Evolutionary conservation across 2,329 filamentous ascomycete species (phyloP).

Genomic region (Periglandula ipomoeae): DNA sequence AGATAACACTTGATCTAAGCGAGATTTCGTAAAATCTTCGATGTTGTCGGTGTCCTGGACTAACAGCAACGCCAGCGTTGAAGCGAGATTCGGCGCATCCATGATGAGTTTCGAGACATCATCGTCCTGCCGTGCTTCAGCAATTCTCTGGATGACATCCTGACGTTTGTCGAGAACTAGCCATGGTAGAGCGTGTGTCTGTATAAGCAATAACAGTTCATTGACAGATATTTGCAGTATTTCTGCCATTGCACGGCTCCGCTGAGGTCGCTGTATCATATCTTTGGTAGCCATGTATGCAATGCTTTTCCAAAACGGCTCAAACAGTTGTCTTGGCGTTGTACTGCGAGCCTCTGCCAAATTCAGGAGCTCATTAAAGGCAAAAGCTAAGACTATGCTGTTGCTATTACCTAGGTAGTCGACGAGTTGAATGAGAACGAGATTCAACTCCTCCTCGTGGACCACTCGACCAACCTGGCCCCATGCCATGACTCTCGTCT

Average conservation of each 20-base stretch:
- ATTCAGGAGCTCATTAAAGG: slow-evolving; percentile 72
- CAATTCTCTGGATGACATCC: slow-evolving; percentile 74
- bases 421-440: slow-evolving; percentile 73
- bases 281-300: slow-evolving; percentile 78
- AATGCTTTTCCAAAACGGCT: slow-evolving; percentile 81
- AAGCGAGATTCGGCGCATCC: slow-evolving; percentile 46
- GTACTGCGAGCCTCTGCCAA: slow-evolving; percentile 57
- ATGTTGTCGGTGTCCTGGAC: slow-evolving; percentile 46
- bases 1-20: slow-evolving; percentile 59
- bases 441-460: slow-evolving; percentile 73
- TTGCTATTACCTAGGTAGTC: slow-evolving; percentile 83
- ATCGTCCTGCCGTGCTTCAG: slow-evolving; percentile 62
- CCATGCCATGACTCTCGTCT: slow-evolving; percentile 80
- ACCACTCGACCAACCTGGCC: slow-evolving; percentile 72
- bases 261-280: slow-evolving; percentile 69
- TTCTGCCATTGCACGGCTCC: slow-evolving; percentile 71
- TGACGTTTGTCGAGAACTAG: slow-evolving; percentile 70
- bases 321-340: slow-evolving; percentile 61
- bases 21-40: slow-evolving; percentile 58
- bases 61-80: slow-evolving; percentile 50
- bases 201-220: slow-evolving; percentile 66
- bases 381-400: slow-evolving; percentile 66
- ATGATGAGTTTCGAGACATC: slow-evolving; percentile 50
- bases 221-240: slow-evolving; percentile 67
- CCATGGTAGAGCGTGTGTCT: slow-evolving; percentile 76